Percentiles rank a stretch among this genome's conserved stretches.
Conservation (phyloP, 805 yeast species). For the Zygoascus flipseniorum region DNA sequence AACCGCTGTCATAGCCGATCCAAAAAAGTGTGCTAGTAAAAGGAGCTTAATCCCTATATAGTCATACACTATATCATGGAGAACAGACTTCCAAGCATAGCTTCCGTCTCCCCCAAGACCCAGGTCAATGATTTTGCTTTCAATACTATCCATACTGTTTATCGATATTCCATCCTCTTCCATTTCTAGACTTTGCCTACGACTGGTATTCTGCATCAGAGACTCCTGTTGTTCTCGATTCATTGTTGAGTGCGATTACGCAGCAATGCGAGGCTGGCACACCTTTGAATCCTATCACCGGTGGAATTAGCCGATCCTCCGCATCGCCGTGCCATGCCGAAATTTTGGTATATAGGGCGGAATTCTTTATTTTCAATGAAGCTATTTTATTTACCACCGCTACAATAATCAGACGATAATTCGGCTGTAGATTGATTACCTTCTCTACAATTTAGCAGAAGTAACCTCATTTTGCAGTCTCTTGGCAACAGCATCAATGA, state of each 20-base stretch:
- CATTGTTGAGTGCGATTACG: neutral
- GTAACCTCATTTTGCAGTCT: conserved; percentile 38
- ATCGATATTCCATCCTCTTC: neutral
- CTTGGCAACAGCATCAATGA: conserved; percentile 69
- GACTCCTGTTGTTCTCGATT: neutral
- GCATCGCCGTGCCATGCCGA: too few species aligned
- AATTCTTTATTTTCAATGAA: too few species aligned
- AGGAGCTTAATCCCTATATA: conserved; percentile 51
- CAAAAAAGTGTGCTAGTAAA: conserved; percentile 59
- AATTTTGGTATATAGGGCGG: too few species aligned
- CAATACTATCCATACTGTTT: neutral
- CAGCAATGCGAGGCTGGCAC: too few species aligned
- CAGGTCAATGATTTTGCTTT: neutral
- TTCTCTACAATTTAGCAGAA: neutral
- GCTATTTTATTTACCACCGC: neutral
- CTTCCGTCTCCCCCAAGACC: neutral
- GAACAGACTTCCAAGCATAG: neutral
- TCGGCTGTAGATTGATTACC: neutral
- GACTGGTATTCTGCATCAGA: neutral
- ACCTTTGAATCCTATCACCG: too few species aligned
- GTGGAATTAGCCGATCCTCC: too few species aligned
- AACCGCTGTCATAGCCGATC: conserved; percentile 65
- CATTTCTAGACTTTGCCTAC: neutral
- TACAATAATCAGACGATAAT: neutral
- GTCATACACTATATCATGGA: conserved; percentile 2